Evolutionary conservation across 257 asterid species (phyloP), one percentile per base, ranked within the genome.

Genomic region (Thymus mandschuricus): DNA sequence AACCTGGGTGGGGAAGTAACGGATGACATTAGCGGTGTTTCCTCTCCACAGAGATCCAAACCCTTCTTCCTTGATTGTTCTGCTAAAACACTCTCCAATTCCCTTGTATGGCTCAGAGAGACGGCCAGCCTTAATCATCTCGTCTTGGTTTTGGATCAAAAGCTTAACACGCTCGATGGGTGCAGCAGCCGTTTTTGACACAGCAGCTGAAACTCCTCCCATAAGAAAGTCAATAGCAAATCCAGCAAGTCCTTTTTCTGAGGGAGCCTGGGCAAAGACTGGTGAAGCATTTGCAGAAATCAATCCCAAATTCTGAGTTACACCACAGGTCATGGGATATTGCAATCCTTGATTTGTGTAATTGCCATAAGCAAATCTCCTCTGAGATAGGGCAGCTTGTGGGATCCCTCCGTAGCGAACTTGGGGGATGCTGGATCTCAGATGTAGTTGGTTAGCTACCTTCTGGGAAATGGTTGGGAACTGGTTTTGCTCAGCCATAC

Each of bases 131-230:
- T 88, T 92, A 52, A 92, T 67, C 96, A 92, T 89, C 71, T 92
- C 98, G 64, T 92, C 98, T 75, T 92, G 98, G 80, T 92, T 92
- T 66, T 92, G 98, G 71, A 92, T 92, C 89, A 92, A 77, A 64
- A 92, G 98, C 88, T 92, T 92, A 48, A 92, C 94, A 52, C 98
- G 96, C 81, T 92, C 98, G 21, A 92, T 88, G 8, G 98, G 98
- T 8, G 98, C 98, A 49, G 96, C 98, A 60, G 96, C 96, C 33
- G 98, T 92, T 63, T 92, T 92, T 0, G 98, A 92, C 63, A 92
- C 96, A 66, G 98, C 98, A 61, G 96, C 98, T 30, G 98, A 92
- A 67, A 92, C 98, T 60, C 96, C 98, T 55, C 98, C 98, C 98
- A 92, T 92, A 52, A 92, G 89, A 66, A 92, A 92, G 66, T 92